Percentiles rank a stretch among this genome's conserved stretches.
Evolutionary conservation across 2,329 filamentous ascomycete genomes (phyloP).

Genomic region (Fusarium sp.): DNA sequence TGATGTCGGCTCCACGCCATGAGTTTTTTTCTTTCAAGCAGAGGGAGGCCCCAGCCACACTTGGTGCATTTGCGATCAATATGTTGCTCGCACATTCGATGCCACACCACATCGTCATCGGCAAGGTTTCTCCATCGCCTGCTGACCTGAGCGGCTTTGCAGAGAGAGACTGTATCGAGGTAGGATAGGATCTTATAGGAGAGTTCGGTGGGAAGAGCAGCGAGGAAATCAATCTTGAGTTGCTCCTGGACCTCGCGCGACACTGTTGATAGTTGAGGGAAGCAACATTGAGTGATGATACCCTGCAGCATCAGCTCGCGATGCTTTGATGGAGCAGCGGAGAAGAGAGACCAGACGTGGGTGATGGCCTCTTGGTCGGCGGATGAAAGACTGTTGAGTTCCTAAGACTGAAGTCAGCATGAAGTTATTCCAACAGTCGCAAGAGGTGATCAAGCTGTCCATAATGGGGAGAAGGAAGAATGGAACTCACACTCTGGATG

Average conservation of each 20-base stretch:
- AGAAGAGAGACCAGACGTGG: constrained; percentile 98
- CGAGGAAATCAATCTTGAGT: constrained; percentile 96
- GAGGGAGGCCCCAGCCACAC: constrained; percentile 93
- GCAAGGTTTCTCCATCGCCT: constrained; percentile 87
- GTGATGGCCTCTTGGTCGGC: constrained; percentile 95
- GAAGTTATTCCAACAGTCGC: neutral
- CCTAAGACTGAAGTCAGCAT: constrained; percentile 60
- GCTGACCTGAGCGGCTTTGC: constrained; percentile 95
- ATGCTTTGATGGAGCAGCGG: constrained; percentile 92
- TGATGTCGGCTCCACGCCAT: constrained; percentile 89
- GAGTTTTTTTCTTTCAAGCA: constrained; percentile 89
- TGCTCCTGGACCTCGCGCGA: constrained; percentile 92
- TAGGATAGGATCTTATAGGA: constrained; percentile 94
- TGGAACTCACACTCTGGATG: constrained; percentile 79
- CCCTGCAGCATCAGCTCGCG: constrained; percentile 96
- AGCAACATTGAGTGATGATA: constrained; percentile 96
- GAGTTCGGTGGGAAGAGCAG: constrained; percentile 88
- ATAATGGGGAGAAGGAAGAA: neutral
- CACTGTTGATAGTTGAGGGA: constrained; percentile 94
- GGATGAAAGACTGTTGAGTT: constrained; percentile 83
- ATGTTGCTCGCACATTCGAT: constrained; percentile 97
- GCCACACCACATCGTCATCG: constrained; percentile 98
- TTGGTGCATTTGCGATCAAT: constrained; percentile 94
- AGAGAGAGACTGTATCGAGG: constrained; percentile 92
- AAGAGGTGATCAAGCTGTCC: neutral